Evolutionary conservation across 805 yeast species (phyloP), one percentile per base, ranked within the genome.

Genomic region (Ogataea angusta): DNA sequence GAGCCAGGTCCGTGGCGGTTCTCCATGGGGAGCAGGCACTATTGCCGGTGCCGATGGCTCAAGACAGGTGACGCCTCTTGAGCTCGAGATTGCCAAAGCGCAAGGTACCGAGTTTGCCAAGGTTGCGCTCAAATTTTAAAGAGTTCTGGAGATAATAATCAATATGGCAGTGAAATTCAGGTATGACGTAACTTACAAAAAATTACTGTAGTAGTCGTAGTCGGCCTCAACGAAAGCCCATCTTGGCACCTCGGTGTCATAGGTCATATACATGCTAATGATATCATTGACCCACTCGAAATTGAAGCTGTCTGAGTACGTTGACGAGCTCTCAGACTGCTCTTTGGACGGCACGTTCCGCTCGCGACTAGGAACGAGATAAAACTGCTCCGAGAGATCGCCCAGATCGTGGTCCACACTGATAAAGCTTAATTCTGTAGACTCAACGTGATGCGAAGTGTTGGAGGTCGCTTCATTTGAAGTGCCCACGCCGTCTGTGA

Each of bases 1-100:
- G 31, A 75, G 72, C 3, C 88, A 84, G 66, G 72, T 78, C 36
- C 95, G 83, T 59, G 95, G 95, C 49, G 85, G 85, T 41, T 76
- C 89, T 16, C 77, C 95, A 33, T 87, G 89, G 88, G 95, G 95
- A 61, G 84, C 95, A 24, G 95, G 95, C 52, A 67, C 85, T 27
- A 69, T 73, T 55, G 89, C 95, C 22, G 85, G 79, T 36, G 69
- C 73, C 37, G 91, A 83, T 57, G 95, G 95, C 36, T 75, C 85
- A 6, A 78, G 95, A 69, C 67, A 69, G 53, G 83, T 88, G 24
- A 53, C 80, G 30, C 72, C 67, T 14, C 66, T 82, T 43, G 95
- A 87, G 64, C 65, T 73, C 59, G 72, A 73, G 52, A 61, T 85
- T 45, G 91, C 88, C 18, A 57, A 59, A 34, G 66, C 65, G 44